Evolutionary conservation across 2,329 filamentous ascomycete species (phyloP), one percentile per base, ranked within the genome.

Genomic region (Venturia carpophila): DNA sequence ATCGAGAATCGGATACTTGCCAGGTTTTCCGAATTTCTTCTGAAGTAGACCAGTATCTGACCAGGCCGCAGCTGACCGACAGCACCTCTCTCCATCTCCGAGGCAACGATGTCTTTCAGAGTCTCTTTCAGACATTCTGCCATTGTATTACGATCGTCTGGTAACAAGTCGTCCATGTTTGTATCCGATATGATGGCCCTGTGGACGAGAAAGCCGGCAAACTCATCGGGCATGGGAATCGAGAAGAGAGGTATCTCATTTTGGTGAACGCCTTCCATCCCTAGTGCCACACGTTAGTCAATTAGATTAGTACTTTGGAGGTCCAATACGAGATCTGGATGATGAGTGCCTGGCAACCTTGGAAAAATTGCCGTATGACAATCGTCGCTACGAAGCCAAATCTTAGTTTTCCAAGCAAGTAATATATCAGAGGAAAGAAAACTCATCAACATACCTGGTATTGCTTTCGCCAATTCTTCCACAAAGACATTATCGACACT

Each of bases 401-500:
- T 41, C 9, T 41, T 15, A 2, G 15, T 11, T 41, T 41, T 11
- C 15, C 15, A 10, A 10, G 39, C 15, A 41, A 11, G 15, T 41
- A 11, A 15, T 15, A n/a, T 21, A 49, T 13, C 15, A 27, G 10
- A 52, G 5, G 24, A 5, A 13, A 9, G 9, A 30, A 21, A 52
- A 17, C 4, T 27, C 3, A 2, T 27, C 13, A 27, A 52, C 21
- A 42, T 21, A 43, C 63, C 63, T 37, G 21, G 37, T 39, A 66
- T 17, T 7, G 63, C 17, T 47, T 69, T 68, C 41, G 72, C 75
- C 39, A 81, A 69, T 64, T 75, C 72, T 43, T 71, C 68, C n/a
- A 78, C 79, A 71, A 80, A 80, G 4, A 68, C 69, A 2, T 67
- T 67, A 15, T 72, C 78, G 17, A 79, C 78, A 47, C 73, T 71